Conservation (phyloP, 345 rosid species). For the Clausena lansium region DNA sequence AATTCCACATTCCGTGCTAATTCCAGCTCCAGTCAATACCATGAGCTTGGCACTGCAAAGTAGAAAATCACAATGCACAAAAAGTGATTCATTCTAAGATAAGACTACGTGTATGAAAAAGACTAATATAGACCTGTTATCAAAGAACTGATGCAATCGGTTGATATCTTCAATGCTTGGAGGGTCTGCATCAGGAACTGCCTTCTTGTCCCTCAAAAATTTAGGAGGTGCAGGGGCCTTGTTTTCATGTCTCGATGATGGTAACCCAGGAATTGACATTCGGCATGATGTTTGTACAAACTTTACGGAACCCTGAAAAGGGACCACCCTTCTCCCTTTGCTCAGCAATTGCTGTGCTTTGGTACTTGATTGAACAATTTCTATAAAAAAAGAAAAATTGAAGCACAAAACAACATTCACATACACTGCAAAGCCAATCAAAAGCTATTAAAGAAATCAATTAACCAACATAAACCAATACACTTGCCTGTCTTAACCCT, state of each 20-base stretch:
- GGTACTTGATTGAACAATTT: slow-evolving; percentile 22
- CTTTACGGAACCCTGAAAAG: slow-evolving; percentile 30
- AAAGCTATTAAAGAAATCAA: background rate
- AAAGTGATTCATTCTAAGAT: background rate
- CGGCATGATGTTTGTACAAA: slow-evolving; percentile 57
- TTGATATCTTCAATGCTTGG: slow-evolving; percentile 56
- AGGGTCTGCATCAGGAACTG: slow-evolving; percentile 82
- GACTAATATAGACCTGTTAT: slow-evolving; percentile 50
- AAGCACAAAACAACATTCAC: background rate
- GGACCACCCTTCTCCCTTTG: slow-evolving; percentile 19
- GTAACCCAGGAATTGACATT: slow-evolving; percentile 45
- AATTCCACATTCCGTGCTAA: slow-evolving; percentile 93
- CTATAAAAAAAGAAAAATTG: slow-evolving; percentile 5
- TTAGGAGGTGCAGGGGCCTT: slow-evolving; percentile 31
- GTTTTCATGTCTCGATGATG: slow-evolving; percentile 18
- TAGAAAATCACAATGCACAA: background rate
- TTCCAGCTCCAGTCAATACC: slow-evolving; percentile 89
- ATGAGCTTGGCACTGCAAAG: slow-evolving; percentile 59
- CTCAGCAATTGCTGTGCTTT: slow-evolving; percentile 21
- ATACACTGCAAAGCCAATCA: background rate
- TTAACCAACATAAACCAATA: background rate
- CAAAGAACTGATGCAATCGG: slow-evolving; percentile 56
- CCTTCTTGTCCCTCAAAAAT: slow-evolving; percentile 49
- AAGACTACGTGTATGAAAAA: background rate
- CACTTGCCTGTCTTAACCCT: slow-evolving; percentile 36